phyloP scores from a whole-genome alignment of 768 basidiomycete species.

The Lenzites betulinus region DNA sequence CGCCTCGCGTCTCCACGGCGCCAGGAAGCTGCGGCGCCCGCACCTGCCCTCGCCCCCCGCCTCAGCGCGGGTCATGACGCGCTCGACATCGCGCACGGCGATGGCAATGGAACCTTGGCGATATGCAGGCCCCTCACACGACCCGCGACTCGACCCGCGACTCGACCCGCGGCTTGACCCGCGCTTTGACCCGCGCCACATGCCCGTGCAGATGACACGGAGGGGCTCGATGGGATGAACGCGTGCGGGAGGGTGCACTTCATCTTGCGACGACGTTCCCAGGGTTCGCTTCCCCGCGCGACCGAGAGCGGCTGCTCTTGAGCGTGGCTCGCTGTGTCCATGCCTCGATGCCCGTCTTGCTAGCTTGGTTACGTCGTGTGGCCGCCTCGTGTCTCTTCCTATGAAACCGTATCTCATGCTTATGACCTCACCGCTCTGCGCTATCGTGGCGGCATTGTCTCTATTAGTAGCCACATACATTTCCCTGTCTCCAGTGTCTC shows the following conservation, averaged over 20 bases:
- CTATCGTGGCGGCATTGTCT: neutral
- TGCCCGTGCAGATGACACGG: slow-evolving; percentile 5
- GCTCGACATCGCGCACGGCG: neutral
- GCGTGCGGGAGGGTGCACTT: neutral
- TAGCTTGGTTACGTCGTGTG: neutral
- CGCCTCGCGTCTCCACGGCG: slow-evolving; percentile 26
- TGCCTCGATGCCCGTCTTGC: neutral
- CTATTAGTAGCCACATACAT: neutral
- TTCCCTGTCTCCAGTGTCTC: neutral
- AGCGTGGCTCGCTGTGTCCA: neutral
- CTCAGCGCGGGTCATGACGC: neutral
- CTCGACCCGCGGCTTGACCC: slow-evolving; percentile 2
- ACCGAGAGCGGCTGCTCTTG: neutral
- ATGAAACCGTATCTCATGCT: neutral
- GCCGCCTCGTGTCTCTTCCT: neutral
- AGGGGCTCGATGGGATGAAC: slow-evolving; percentile 16
- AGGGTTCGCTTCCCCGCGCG: neutral
- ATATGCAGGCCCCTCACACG: neutral
- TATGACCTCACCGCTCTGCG: neutral
- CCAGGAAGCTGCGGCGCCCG: slow-evolving; percentile 7
- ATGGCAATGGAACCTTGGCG: neutral
- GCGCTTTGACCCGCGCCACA: neutral
- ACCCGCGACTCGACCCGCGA: too few relatives aligned
- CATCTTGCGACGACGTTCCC: neutral
- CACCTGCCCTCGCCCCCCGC: slow-evolving; percentile 6